Percentiles rank a stretch among this genome's conserved stretches.
Conservation (phyloP, 2,329 filamentous ascomycete species). For the Cytospora paraplurivora region DNA sequence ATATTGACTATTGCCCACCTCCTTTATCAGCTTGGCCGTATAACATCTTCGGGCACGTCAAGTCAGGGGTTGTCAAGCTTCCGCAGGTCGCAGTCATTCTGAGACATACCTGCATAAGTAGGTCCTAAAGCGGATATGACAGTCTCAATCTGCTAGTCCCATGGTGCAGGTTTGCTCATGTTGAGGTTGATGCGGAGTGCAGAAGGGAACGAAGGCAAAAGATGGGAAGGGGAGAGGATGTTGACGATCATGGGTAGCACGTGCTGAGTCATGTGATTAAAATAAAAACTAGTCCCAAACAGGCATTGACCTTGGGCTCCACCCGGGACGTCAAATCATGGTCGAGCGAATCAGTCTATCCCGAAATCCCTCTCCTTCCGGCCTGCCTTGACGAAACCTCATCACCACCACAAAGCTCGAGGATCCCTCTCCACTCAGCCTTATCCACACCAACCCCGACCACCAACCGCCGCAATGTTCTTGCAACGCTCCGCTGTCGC, state of each 20-base stretch:
- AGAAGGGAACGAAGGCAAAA: neutral
- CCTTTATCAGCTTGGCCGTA: too few species aligned
- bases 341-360: conserved; percentile 25
- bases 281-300: neutral
- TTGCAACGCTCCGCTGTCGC: conserved; percentile 64
- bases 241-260: neutral
- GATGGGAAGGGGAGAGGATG: neutral
- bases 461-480: conserved; percentile 55
- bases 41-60: too few species aligned
- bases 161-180: neutral
- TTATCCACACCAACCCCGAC: conserved; percentile 24
- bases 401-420: conserved; percentile 31
- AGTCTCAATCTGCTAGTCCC: too few species aligned
- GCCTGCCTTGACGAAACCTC: conserved; percentile 21
- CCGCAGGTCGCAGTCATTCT: too few species aligned
- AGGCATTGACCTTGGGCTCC: conserved; percentile 1
- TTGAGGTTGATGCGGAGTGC: too few species aligned
- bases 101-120: too few species aligned
- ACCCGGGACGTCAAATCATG: conserved; percentile 23
- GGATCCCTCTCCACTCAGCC: conserved; percentile 30
- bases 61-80: too few species aligned
- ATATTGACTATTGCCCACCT: too few species aligned
- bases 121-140: too few species aligned
- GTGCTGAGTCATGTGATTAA: neutral
- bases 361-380: conserved; percentile 28